Percentiles rank a stretch among this genome's conserved stretches.
phyloP scores from a whole-genome alignment of 129 eudicot species.

The Artemisia annua region DNA sequence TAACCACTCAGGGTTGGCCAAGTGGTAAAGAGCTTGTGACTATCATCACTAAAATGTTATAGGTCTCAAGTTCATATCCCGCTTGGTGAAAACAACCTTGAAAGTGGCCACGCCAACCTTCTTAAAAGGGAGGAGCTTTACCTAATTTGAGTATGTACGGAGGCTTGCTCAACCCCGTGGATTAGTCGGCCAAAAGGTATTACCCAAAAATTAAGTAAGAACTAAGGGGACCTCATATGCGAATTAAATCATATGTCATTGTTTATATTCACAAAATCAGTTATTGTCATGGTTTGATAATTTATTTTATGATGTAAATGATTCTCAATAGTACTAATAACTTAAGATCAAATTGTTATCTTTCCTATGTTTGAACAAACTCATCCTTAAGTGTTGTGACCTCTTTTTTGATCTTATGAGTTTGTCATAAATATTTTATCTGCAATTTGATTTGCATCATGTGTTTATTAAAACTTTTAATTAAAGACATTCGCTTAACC shows the following conservation, averaged over 20 bases:
- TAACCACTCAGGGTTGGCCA: too few relatives aligned
- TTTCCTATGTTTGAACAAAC: not conserved
- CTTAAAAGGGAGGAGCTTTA: too few relatives aligned
- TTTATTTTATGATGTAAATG: not conserved
- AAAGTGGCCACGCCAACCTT: too few relatives aligned
- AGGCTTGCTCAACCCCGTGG: not conserved
- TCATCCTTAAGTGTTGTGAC: not conserved
- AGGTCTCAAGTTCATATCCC: too few relatives aligned
- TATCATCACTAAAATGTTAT: not conserved
- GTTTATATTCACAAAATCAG: not conserved
- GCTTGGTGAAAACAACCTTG: too few relatives aligned
- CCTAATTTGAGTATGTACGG: too few relatives aligned
- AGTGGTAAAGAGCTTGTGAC: too few relatives aligned
- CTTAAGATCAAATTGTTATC: not conserved
- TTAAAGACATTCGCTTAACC: not conserved
- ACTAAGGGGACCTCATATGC: not conserved
- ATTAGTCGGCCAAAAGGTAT: not conserved
- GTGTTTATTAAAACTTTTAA: not conserved
- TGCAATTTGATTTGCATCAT: not conserved
- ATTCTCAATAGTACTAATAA: not conserved
- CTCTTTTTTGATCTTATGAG: not conserved
- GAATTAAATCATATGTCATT: slow-evolving; percentile 2
- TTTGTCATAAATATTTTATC: not conserved
- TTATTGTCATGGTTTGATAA: not conserved
- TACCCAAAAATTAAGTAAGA: not conserved